Conservation (phyloP, 2,329 filamentous ascomycete genomes). For the Botryotinia calthae region DNA sequence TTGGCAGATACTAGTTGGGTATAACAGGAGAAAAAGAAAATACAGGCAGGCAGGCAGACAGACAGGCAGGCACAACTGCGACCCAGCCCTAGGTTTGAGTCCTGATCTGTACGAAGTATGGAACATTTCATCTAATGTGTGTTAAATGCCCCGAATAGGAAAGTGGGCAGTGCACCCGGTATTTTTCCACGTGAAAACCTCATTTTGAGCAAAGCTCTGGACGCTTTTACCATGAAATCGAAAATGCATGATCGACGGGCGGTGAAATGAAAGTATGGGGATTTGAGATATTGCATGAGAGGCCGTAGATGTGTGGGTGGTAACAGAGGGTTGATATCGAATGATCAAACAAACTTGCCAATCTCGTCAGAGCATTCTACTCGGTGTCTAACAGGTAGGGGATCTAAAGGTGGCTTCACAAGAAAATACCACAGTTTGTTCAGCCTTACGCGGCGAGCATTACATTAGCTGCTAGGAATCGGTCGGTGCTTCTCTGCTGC, state of each 20-base stretch:
- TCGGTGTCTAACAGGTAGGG: conserved; percentile 5
- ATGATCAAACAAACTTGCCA: neutral
- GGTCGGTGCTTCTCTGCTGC: conserved; percentile 1
- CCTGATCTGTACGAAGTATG: neutral
- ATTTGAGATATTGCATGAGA: conserved; percentile 8
- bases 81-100: neutral
- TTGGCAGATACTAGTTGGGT: neutral
- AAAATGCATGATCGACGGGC: neutral
- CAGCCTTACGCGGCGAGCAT: conserved; percentile 12
- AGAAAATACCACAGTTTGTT: neutral
- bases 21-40: neutral
- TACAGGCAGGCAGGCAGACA: neutral
- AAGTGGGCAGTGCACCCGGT: neutral
- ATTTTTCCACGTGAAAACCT: neutral
- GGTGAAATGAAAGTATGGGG: conserved; percentile 14
- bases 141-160: conserved; percentile 7
- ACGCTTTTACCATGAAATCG: neutral
- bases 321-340: conserved; percentile 6
- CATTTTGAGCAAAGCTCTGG: neutral
- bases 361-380: neutral
- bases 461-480: neutral
- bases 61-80: neutral
- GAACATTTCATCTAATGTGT: conserved; percentile 2
- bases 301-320: conserved; percentile 4
- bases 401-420: conserved; percentile 10